phyloP scores from a whole-genome alignment of 805 yeast species.

The Schizosaccharomyces osmophilus region DNA sequence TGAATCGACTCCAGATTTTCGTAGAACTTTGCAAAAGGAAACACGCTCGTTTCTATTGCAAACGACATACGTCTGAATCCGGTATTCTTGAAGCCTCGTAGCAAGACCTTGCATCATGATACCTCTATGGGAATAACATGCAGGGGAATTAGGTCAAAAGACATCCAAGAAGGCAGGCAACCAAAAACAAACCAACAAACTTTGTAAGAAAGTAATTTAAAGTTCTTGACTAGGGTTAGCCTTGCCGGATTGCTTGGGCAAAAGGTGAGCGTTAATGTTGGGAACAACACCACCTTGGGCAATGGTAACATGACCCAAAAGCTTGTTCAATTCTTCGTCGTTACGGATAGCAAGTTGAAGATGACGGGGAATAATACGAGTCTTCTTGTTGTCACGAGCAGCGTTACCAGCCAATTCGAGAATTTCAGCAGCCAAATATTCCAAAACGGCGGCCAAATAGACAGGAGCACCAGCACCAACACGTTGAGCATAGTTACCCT shows the following conservation, averaged over 20 bases:
- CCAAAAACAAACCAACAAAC: too few species aligned
- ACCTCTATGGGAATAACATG: too few species aligned
- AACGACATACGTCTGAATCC: too few species aligned
- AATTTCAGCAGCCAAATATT: conserved; percentile 89
- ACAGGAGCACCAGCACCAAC: conserved; percentile 98
- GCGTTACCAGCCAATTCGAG: conserved; percentile 96
- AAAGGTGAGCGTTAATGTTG: conserved; percentile 80
- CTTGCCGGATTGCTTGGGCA: conserved; percentile 48
- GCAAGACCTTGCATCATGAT: too few species aligned
- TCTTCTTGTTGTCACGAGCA: conserved; percentile 94
- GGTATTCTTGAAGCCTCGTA: too few species aligned
- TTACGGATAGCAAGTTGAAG: conserved; percentile 95
- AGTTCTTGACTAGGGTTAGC: conserved; percentile 11
- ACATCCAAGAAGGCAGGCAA: too few species aligned
- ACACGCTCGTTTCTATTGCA: too few species aligned
- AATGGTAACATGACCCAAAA: conserved; percentile 77
- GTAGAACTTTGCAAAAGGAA: too few species aligned
- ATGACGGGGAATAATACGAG: conserved; percentile 97
- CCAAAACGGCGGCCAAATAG: conserved; percentile 83
- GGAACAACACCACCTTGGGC: conserved; percentile 99
- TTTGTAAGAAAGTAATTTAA: conserved; percentile 3
- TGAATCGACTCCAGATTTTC: too few species aligned
- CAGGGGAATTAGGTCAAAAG: too few species aligned
- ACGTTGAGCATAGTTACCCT: conserved; percentile 95
- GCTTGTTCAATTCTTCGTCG: conserved; percentile 93